A percentile compares a stretch with the other conserved stretches of the same genome.
phyloP scores from a whole-genome alignment of 306 rosid genomes.

The Calophaca sinica region DNA sequence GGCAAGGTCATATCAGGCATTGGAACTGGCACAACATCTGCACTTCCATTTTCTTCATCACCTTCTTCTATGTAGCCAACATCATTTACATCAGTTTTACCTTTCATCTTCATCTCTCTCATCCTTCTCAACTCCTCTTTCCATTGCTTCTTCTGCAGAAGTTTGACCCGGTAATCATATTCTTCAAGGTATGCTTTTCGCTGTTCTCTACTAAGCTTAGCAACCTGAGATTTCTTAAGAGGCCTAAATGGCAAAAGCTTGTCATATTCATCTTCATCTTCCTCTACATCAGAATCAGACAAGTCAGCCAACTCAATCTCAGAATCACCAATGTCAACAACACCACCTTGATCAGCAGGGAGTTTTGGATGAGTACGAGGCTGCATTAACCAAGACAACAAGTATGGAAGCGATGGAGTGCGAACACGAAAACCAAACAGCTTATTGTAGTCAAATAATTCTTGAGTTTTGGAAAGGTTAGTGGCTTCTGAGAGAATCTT shows the following conservation, averaged over 20 bases:
- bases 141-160: conserved; percentile 94
- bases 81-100: conserved; percentile 54
- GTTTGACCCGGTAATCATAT: conserved; percentile 94
- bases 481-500: conserved; percentile 81
- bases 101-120: conserved; percentile 82
- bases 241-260: conserved; percentile 94
- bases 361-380: conserved; percentile 90
- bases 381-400: conserved; percentile 87
- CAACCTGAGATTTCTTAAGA: conserved; percentile 82
- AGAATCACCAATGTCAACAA: conserved; percentile 78
- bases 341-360: conserved; percentile 67
- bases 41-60: conserved; percentile 72
- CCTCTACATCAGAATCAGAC: conserved; percentile 84
- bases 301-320: conserved; percentile 83
- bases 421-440: conserved; percentile 86
- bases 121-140: conserved; percentile 90
- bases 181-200: conserved; percentile 85
- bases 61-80: conserved; percentile 73
- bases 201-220: conserved; percentile 84
- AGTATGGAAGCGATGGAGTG: conserved; percentile 87
- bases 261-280: conserved; percentile 88
- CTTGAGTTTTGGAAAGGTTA: conserved; percentile 73
- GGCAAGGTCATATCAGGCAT: conserved; percentile 93
- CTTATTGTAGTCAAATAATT: conserved; percentile 71
- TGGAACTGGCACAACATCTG: conserved; percentile 91